Evolutionary conservation across 2,329 filamentous ascomycete genomes (phyloP), one percentile per base, ranked within the genome.

Genomic region (Aspergillus fijiensis): DNA sequence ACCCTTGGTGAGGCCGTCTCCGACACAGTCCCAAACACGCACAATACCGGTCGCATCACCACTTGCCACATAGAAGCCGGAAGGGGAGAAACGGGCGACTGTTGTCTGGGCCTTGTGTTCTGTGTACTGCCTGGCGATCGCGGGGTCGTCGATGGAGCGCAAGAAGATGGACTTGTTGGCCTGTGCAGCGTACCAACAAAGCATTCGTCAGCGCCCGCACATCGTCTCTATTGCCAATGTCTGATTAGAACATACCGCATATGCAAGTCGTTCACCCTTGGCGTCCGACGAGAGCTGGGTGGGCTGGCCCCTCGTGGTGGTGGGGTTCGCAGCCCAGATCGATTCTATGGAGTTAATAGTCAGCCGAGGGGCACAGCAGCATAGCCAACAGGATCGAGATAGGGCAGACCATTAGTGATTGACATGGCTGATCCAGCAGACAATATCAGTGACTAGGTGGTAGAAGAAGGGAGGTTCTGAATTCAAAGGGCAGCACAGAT

Each of bases 141-240:
- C 84, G 55, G 94, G 94, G 74, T 95, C 82, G 80, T 99, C 94
- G 80, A 99, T 96, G 64, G 89, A 93, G 69, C 95, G 92, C 51
- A 99, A 84, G 79, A 97, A 98, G 78, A 99, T 89, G 63, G 94
- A 98, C 82, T 98, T 98, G 72, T 92, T 93, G 56, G 92, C 94
- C 92, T 96, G 68, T 33, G 7, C n/a, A 23, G 21, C 11, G 45
- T 5, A 16, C 27, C 27, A 21, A 16, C 29, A 23, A 51, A 51
- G 29, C 10, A 16, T 55, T 29, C 3, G 19, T 25, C 33, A 58
- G 21, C 49, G 53, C 29, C 23, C 4, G 10, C 21, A 4, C 12
- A 12, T 16, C 5, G 12, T 23, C 4, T 29, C 14, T 19, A 23
- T 16, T 9, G 1, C 4, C 21, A 5, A 42, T 35, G 33, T 16